Evolutionary conservation across 1,284 basidiomycete genomes (phyloP), one percentile per base, ranked within the genome.

Genomic region (Leccinum variabile): DNA sequence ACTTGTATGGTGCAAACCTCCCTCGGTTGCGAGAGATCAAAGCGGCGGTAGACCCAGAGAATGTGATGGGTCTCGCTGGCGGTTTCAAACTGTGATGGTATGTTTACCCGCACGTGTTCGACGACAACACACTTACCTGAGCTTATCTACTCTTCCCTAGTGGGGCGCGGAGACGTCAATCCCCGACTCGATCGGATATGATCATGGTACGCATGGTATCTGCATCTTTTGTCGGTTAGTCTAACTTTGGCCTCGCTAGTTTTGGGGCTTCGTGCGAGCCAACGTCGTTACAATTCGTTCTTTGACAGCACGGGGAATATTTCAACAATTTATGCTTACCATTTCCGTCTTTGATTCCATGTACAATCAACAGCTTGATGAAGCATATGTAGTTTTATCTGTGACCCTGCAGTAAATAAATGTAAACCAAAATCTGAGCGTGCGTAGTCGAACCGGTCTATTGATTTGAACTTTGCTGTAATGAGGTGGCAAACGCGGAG

Each of bases 61-160:
- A 82, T 63, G 75, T 84, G 8, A 86, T 86, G 83, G 79, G 74
- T 10, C 77, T 86, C 16, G 75, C 84, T 9, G 83, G 84, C 0
- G 84, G 84, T 1, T 85, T 58, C 61, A 64, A 62, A 54, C 49
- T 69, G 32, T 65, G 44, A 57, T 32, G 44, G 44, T 46, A 22
- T 7, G 18, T 78, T 68, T 58, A 79, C 78, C 13, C 41, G 41
- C 16, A 44, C 9, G n/a, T 44, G 5, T n/a, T 41, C n/a, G 41
- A 41, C n/a, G 41, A n/a, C 14, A 10, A n/a, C 9, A n/a, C 14
- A n/a, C 9, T 41, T 5, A n/a, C 9, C 41, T 18, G n/a, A 7
- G 37, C 13, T 39, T 16, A 39, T 16, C 14, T 39, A 16, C 37
- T 39, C 3, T 5, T 18, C n/a, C 10, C 13, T n/a, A 41, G 7